Base-by-base conservation (phyloP, 139 green algal genomes). In the Microglena sp. region DNA sequence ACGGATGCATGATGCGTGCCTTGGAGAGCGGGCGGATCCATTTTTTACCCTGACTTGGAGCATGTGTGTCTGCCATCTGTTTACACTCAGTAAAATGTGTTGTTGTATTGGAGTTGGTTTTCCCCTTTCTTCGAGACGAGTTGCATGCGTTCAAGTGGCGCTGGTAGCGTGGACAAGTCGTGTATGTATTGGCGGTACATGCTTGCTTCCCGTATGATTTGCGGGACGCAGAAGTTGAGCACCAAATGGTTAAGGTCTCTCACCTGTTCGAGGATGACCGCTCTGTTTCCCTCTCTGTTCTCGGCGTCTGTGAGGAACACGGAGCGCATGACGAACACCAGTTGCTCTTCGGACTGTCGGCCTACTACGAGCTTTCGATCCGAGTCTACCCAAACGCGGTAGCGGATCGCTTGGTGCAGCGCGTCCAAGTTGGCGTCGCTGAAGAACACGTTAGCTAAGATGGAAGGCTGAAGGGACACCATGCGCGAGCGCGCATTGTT, bases 241-340 rank as follows among this genome's bases (percentile, higher is more conserved):
- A 64, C 56, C 21, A 28, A 31, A 7, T 11, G 29, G 56, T 64
- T 64, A 5, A 64, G 56, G 5, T 64, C 56, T 5, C 24, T 11
- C 21, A 64, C 56, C 56, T 64, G 56, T n/a, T 28, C 31, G 6
- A n/a, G 8, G 5, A 31, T 44, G 56, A 45, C 24, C 21, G 8
- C 43, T 7, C 56, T 40, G 29, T n/a, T n/a, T n/a, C n/a, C n/a
- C n/a, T 40, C 56, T 28, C 43, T 27, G 56, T 64, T 64, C 5
- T 27, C 8, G 24, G 29, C 56, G 56, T 64, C 18, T 31, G 40
- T 28, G 5, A 64, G 29, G 8, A 64, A n/a, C 8, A 64, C 43
- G 15, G 56, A 64, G 24, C 56, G 56, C 56, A 64, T 64, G 29
- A 64, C 56, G 56, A 64, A 18, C 29, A 31, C 26, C 11, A 64